Evolutionary conservation across 1,284 basidiomycete species (phyloP).

Genomic region (Rhodotorula sp.): DNA sequence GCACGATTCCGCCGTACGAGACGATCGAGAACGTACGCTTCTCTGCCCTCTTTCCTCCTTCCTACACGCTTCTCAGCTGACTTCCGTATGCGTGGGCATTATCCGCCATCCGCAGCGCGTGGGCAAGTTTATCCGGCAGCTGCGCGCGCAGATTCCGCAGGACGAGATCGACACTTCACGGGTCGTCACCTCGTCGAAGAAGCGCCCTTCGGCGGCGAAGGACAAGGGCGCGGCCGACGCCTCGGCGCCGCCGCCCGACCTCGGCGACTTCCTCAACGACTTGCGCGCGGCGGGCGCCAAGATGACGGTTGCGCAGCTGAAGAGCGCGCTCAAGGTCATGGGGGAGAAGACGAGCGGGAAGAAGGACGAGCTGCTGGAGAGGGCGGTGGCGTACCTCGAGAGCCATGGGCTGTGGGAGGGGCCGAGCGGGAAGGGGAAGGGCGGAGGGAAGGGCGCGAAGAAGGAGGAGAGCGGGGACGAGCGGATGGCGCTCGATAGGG

Average conservation of each 20-base stretch:
- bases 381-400: constrained; percentile 24
- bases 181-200: constrained; percentile 18
- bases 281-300: not conserved
- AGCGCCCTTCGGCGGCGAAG: constrained; percentile 9
- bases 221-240: not conserved
- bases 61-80: no score
- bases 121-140: constrained; percentile 14
- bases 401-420: constrained; percentile 12
- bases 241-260: constrained; percentile 1
- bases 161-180: constrained; percentile 22
- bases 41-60: no score
- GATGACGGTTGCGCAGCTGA: constrained; percentile 35
- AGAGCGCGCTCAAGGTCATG: constrained; percentile 32
- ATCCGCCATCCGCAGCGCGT: constrained; percentile 1
- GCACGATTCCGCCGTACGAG: constrained; percentile 35
- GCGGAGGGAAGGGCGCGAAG: not conserved
- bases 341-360: constrained; percentile 16
- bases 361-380: constrained; percentile 37
- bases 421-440: not conserved
- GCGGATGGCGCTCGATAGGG: constrained; percentile 2
- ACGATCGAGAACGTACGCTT: constrained; percentile 31
- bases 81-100: not conserved
- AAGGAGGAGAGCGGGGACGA: not conserved
- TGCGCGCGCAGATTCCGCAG: constrained; percentile 23
- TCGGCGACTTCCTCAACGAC: constrained; percentile 7